Base-by-base conservation (phyloP, 2,329 filamentous ascomycete genomes). In the Ophiostoma angusticollis region DNA sequence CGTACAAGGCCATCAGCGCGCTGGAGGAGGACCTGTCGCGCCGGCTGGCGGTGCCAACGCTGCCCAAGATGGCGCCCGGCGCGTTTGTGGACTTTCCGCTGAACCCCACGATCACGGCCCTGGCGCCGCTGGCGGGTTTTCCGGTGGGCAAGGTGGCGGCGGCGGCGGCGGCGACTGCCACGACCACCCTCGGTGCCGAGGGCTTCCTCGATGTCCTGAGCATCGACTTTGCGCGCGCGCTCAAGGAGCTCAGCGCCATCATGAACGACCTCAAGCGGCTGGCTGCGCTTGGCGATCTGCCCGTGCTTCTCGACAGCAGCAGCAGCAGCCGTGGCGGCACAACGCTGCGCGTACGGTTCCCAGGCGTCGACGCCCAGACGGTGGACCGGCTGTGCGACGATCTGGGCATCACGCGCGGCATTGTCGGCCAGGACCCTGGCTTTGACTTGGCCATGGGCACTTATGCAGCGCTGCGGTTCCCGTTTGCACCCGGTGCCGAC, bases 61-160 rank as follows among this genome's bases (percentile, higher is more conserved):
- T 45, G 40, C 37, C 45, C 18, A 29, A 28, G 31, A 18, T 40
- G 38, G 39, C 43, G 0, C 64, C 71, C 37, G 91, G 91, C 19
- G 83, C 87, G 1, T 89, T 75, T 58, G 70, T 98, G 54, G 86
- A 93, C 60, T 98, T 96, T 64, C 70, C 78, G 50, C 65, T 96
- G 51, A 85, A 77, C 59, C 91, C 91, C 3, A 93, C 84, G 43
- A 76, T 96, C 54, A 96, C 89, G 23, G 85, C 89, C 22, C 71
- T 98, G 42, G 81, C 80, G 49, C 78, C 82, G 9, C 64, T 93
- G 30, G 35, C 21, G 6, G 25, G 39, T 35, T n/a, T 32, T 9
- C 6, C 35, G 23, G 21, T 18, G 7, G 13, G 29, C 23, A 17
- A 36, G 7, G 14, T 3, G 5, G 22, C 35, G 17, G 27, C 32